Evolutionary conservation across 768 basidiomycete genomes (phyloP).

Genomic region (Mycena albidolilacea): DNA sequence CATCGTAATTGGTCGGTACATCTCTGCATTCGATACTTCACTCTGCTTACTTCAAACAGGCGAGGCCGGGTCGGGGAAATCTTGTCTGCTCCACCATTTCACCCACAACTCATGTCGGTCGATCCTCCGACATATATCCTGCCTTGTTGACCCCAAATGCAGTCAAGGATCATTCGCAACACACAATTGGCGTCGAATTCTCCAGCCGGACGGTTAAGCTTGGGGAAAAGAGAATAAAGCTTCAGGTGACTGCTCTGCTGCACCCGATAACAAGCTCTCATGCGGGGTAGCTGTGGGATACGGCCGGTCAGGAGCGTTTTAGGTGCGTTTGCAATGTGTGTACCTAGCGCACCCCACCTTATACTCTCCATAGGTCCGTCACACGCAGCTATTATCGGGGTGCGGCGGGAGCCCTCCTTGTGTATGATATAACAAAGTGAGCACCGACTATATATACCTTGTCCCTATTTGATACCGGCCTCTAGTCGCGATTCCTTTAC

Average conservation of each 20-base stretch:
- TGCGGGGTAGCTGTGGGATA: slow-evolving; percentile 89
- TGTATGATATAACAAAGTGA: slow-evolving; percentile 94
- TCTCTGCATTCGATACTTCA: slow-evolving; percentile 23
- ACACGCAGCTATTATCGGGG: slow-evolving; percentile 97
- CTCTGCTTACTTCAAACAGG: slow-evolving; percentile 61
- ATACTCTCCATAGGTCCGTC: slow-evolving; percentile 72
- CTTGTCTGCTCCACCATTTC: slow-evolving; percentile 96
- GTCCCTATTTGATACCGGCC: slow-evolving; percentile 28
- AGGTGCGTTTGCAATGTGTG: slow-evolving; percentile 60
- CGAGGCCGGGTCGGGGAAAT: slow-evolving; percentile 98
- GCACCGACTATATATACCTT: slow-evolving; percentile 43
- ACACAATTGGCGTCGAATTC: slow-evolving; percentile 99
- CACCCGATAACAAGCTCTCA: slow-evolving; percentile 36
- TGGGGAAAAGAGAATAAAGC: slow-evolving; percentile 94
- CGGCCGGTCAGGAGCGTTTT: slow-evolving; percentile 96
- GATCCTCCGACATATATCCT: slow-evolving; percentile 23
- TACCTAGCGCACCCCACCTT: slow-evolving; percentile 16
- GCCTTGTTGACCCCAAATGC: slow-evolving; percentile 36
- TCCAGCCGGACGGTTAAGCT: slow-evolving; percentile 94
- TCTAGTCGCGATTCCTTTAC: slow-evolving; percentile 88
- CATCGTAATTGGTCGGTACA: slow-evolving; percentile 88
- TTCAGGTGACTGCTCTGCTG: slow-evolving; percentile 75
- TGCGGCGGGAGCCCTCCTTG: slow-evolving; percentile 91
- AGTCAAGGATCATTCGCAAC: slow-evolving; percentile 98
- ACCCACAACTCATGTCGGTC: slow-evolving; percentile 94